Evolutionary conservation across 2,329 filamentous ascomycete species (phyloP), one percentile per base, ranked within the genome.

Genomic region (Alternaria sp.): DNA sequence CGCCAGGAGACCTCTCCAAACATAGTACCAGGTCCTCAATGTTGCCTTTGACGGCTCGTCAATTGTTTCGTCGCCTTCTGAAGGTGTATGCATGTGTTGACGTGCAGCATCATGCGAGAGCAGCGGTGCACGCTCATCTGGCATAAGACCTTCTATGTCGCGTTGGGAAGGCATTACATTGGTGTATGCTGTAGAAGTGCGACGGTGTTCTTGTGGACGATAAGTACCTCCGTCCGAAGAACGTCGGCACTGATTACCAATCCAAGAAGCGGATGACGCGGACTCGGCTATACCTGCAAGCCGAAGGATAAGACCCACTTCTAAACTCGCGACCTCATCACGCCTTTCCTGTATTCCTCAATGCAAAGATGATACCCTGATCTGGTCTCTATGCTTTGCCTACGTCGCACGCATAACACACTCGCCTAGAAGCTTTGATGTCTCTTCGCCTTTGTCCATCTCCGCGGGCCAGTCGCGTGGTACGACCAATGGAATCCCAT

Each of bases 121-220:
- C 46, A 73, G 46, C 17, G 69, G 68, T 34, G 68, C 63, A 2
- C 63, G 68, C 55, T 73, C 70, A 26, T 70, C 58, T 24, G 61
- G 31, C 2, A 28, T 17, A 1, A 21, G 54, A n/a, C 36, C 26
- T 28, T 67, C 63, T 11, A 56, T 4, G 36, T 64, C 61, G 41
- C 51, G 63, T 36, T 51, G 61, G n/a, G 54, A 57, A 28, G 54
- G 37, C 65, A 68, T 69, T 14, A 10, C 51, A 14, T 9, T 21
- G 6, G 34, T 33, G 3, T 39, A 1, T 21, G 23, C 13, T 42
- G 29, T 42, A 36, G 36, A 10, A 29, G 11, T 29, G 37, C 13
- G n/a, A 36, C 29, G 29, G 23, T 55, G 37, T 23, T 13, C 37
- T 24, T 14, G 37, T 11, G 11, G 17, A 14, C 5, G 37, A 24